Evolutionary conservation across 805 yeast species (phyloP).

Genomic region (Kuraishia ogatae): DNA sequence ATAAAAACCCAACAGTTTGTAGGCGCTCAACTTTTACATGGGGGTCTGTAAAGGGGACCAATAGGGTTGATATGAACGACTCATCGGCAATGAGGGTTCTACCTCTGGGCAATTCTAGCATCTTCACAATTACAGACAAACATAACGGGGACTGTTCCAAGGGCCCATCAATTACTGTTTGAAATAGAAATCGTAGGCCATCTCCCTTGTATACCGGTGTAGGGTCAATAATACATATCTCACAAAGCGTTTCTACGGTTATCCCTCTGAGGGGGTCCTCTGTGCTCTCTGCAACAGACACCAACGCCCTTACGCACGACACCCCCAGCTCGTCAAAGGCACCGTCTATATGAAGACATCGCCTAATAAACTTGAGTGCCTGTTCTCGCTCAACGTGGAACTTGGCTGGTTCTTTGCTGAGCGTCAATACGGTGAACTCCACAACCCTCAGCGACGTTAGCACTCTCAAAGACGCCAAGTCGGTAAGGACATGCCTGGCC

Average conservation of each 20-base stretch:
- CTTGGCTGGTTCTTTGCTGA: slow-evolving; percentile 44
- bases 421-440: slow-evolving; percentile 51
- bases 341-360: slow-evolving; percentile 42
- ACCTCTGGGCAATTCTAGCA: slow-evolving; percentile 50
- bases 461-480: slow-evolving; percentile 41
- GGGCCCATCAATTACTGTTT: slow-evolving; percentile 46
- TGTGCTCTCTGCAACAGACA: slow-evolving; percentile 48
- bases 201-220: slow-evolving; percentile 31
- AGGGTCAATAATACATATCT: slow-evolving; percentile 37
- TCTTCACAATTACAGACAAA: slow-evolving; percentile 38
- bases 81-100: slow-evolving; percentile 50
- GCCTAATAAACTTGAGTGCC: slow-evolving; percentile 63
- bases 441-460: slow-evolving; percentile 52
- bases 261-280: slow-evolving; percentile 42
- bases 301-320: slow-evolving; percentile 61
- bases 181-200: slow-evolving; percentile 35
- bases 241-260: slow-evolving; percentile 46
- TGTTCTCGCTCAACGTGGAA: slow-evolving; percentile 57
- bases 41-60: slow-evolving; percentile 65
- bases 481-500: slow-evolving; percentile 54
- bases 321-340: slow-evolving; percentile 47
- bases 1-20: slow-evolving; percentile 49
- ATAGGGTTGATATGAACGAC: slow-evolving; percentile 49
- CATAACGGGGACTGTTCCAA: slow-evolving; percentile 32
- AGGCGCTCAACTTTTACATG: slow-evolving; percentile 45